These are phyloP conservation scores for Trichocladium antarcticum DNA, from an alignment of 495 filamentous ascomycete species.

Conservation along the genomic window DNA sequence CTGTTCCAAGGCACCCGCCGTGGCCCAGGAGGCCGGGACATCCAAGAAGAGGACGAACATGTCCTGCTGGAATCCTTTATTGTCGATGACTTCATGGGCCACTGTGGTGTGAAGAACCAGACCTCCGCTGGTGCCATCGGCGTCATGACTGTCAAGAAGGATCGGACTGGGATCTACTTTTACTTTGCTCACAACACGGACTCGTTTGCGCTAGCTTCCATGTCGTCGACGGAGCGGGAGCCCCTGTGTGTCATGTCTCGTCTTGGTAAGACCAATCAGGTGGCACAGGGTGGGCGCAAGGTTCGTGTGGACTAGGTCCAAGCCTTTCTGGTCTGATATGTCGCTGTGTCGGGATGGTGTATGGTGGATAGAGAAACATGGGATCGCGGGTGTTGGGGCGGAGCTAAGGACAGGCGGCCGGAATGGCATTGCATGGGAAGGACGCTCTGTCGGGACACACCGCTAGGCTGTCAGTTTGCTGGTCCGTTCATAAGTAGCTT, in stretches of 20 bases:
- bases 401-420: no score
- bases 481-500: background rate
- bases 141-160: slow-evolving; percentile 73
- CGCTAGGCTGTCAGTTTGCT: background rate
- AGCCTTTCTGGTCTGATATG: background rate
- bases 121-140: slow-evolving; percentile 68
- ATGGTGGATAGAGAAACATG: no score
- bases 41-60: slow-evolving; percentile 58
- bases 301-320: slow-evolving; percentile 22
- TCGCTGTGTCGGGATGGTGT: background rate
- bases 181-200: slow-evolving; percentile 92
- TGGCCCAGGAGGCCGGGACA: slow-evolving; percentile 43
- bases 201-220: slow-evolving; percentile 80
- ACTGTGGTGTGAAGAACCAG: slow-evolving; percentile 64
- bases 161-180: slow-evolving; percentile 53
- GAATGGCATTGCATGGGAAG: no score
- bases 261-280: slow-evolving; percentile 25
- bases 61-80: slow-evolving; percentile 61
- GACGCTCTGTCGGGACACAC: no score
- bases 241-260: slow-evolving; percentile 81
- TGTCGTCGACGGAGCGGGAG: slow-evolving; percentile 60
- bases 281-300: slow-evolving; percentile 42
- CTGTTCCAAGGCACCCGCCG: slow-evolving; percentile 57
- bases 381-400: no score
- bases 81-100: slow-evolving; percentile 66